Evolutionary conservation across 192 early-diverging fungal genomes (phyloP).

Genomic region (Backusella morwellensis): DNA sequence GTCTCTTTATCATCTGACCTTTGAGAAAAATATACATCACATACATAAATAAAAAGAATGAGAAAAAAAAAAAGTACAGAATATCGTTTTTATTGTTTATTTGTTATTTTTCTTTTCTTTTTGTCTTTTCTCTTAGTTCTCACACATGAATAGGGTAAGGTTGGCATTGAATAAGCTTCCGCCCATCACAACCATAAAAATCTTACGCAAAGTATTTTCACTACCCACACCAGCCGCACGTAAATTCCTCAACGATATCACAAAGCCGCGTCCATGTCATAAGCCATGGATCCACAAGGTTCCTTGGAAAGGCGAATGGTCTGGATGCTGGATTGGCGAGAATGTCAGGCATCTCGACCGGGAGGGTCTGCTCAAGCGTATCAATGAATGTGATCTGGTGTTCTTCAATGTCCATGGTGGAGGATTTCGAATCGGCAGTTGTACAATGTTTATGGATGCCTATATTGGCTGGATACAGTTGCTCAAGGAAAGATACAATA

Average conservation of each 20-base stretch:
- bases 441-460: constrained; percentile 35
- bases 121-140: neutral
- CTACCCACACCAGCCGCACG: constrained; percentile 34
- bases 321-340: constrained; percentile 38
- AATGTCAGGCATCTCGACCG: constrained; percentile 14
- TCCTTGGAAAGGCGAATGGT: constrained; percentile 28
- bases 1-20: too few relatives aligned
- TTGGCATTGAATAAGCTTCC: constrained; percentile 29
- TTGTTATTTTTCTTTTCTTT: neutral
- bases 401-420: constrained; percentile 37
- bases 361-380: constrained; percentile 11
- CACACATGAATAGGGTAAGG: constrained; percentile 25
- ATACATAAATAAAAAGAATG: too few relatives aligned
- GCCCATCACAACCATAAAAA: constrained; percentile 24
- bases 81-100: neutral
- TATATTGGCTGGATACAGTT: constrained; percentile 30
- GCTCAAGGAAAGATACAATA: constrained; percentile 24
- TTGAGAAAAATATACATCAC: too few relatives aligned
- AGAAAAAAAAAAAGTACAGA: neutral
- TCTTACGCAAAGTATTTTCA: constrained; percentile 31
- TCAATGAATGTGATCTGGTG: constrained; percentile 24
- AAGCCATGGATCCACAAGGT: constrained; percentile 28
- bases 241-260: constrained; percentile 28
- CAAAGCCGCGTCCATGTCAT: constrained; percentile 25
- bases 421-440: constrained; percentile 30